Base-by-base conservation (phyloP, 1,139 yeast genomes). In the Geotrichum aggregatum region DNA sequence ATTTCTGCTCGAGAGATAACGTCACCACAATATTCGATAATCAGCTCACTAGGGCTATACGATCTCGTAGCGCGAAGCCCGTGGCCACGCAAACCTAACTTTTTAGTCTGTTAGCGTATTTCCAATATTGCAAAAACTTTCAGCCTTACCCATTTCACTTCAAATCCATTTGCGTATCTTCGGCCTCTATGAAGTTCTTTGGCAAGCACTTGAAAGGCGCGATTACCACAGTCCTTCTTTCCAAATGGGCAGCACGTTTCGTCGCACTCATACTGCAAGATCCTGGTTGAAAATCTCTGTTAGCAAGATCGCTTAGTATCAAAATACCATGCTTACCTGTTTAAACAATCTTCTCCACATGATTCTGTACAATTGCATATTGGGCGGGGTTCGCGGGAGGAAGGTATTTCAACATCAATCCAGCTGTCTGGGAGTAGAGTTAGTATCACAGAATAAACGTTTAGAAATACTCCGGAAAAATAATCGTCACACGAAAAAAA, bases 11-110 rank as follows among this genome's bases (percentile, higher is more conserved):
- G 63, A 36, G 68, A 65, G 22, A 73, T 69, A 4, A 73, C 71
- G 41, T 73, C 77, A 8, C 77, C 77, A 1, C 75, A 71, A 55
- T 73, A 73, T 54, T 74, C 77, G n/a, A 72, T 61, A 40, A 74
- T 70, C 11, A 74, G 60, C n/a, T 70, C 68, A 1, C 70, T 69
- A 0, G 72, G 66, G 4, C 59, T 58, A 50, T 68, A 73, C 0
- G 64, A 54, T 26, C 75, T 61, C 0, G 67, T 63, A 1, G 76
- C 67, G 5, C 70, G 52, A 7, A 74, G 59, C 0, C 77, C 76
- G 43, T 61, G 62, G 1, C 76, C 77, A 50, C 70, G 68, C 11
- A 57, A 54, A 7, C 65, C 64, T 0, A 71, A 64, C 52, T 57
- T 33, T 16, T 55, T 36, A 30, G 8, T 14, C 21, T 36, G 35